Base-by-base conservation (phyloP, 1,284 basidiomycete genomes). In the Ustilago bromivora region DNA sequence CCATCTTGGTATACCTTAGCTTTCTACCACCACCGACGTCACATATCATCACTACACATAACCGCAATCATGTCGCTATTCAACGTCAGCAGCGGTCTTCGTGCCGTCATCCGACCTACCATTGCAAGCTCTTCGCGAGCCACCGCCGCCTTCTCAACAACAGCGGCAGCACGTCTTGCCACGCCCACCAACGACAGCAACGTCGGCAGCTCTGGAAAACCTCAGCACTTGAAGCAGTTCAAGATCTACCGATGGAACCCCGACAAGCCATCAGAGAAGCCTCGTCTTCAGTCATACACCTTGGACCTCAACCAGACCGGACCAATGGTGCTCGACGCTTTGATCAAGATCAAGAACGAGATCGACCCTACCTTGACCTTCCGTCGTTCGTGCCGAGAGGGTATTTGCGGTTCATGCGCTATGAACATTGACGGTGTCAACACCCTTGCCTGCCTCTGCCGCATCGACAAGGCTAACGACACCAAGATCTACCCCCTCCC, bases 301-400 rank as follows among this genome's bases (percentile, higher is more conserved):
- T 91, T 99, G 84, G 95, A 99, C 88, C 89, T 99, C 63, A 94
- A 94, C 88, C 92, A 95, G 88, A 95, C 93, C 53, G 96, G 96
- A 10, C 96, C 96, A 73, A 99, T 99, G 97, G 93, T 94, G 60
- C 91, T 96, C 55, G 95, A 96, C 83, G 82, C 83, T 2, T 90
- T 96, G 82, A 97, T 98, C 89, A 98, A 99, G 89, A 98, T 99
- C 87, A 99, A 99, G 91, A 98, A 98, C 88, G 96, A 98, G 88
- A 86, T 96, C 32, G 96, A 98, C 89, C 93, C 96, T 8, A 97
- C 96, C 2, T 89, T 99, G 53, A 98, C 96, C 17, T 98, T 98
- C 90, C 92, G 96, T 47, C 91, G 96, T 66, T 97, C 94, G 36
- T 99, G 96, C 90, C 89, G 96, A 79, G 96, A 98, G 89, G 96